Evolutionary conservation across 495 filamentous ascomycete species (phyloP), one percentile per base, ranked within the genome.

Genomic region (Tricharina praecox): DNA sequence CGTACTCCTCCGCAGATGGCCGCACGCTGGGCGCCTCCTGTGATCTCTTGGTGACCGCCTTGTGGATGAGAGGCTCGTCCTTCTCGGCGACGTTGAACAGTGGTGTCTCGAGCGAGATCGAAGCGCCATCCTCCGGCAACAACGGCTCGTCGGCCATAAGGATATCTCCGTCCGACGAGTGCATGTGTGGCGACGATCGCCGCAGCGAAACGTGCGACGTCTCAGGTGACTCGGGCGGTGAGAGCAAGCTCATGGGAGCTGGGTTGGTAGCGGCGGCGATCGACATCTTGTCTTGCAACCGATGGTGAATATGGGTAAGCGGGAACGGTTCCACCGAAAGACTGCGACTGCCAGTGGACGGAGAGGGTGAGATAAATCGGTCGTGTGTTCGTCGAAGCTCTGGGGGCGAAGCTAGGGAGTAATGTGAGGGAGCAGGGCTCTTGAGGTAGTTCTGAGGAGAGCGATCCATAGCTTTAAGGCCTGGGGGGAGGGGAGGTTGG

Each of bases 291-390:
- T 59, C 50, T 51, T 57, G 54, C 26, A 30, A 26, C 42, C 49
- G 54, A 45, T 49, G 56, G 21, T 59, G 56, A 52, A 56, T 60
- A 45, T 50, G 47, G 32, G 44, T 33, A 36, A 49, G n/a, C n/a
- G n/a, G n/a, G n/a, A n/a, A 23, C 23, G 46, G 49, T 26, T 51
- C 48, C 37, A 56, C 33, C 39, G 56, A 47, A 34, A 39, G 9
- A 42, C 56, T 41, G 26, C 48, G 37, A 36, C 49, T n/a, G n/a
- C n/a, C 40, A 52, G 55, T 9, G 49, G 48, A 55, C 20, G 51
- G 57, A 47, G 58, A 53, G 48, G 58, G 58, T 50, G 58, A 60
- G 24, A 53, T 48, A 35, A 61, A 60, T 48, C 58, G 48, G 38
- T 56, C 40, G 53, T 21, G n/a, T n/a, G n/a, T 23, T 53, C 25